Evolutionary conservation across 176 grass and related monocot genomes (phyloP).

Genomic region (Oryza brachyantha): DNA sequence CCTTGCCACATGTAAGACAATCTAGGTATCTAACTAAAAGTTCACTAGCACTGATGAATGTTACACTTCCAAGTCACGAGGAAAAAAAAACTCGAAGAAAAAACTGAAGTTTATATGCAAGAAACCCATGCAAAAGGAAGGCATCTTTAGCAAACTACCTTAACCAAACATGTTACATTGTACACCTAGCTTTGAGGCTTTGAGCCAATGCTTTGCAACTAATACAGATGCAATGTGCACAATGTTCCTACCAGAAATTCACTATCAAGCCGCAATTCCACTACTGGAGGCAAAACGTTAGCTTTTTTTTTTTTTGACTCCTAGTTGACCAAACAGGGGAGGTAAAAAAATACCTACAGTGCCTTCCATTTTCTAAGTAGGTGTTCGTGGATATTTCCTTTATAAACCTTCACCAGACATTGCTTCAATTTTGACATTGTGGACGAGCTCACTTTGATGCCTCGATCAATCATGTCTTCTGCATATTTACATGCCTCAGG

Average conservation of each 20-base stretch:
- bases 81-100: neutral
- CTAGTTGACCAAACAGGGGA: slow-evolving; percentile 1
- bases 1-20: neutral
- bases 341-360: slow-evolving; percentile 28
- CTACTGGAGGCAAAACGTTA: neutral
- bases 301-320: neutral
- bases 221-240: neutral
- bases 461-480: slow-evolving; percentile 79
- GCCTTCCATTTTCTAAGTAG: slow-evolving; percentile 80
- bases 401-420: slow-evolving; percentile 54
- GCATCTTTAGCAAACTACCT: slow-evolving; percentile 3
- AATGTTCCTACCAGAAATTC: slow-evolving; percentile 1
- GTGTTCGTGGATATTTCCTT: slow-evolving; percentile 55
- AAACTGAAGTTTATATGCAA: neutral
- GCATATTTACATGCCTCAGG: slow-evolving; percentile 95
- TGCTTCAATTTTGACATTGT: slow-evolving; percentile 73
- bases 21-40: neutral
- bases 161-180: slow-evolving; percentile 13
- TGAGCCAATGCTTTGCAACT: neutral
- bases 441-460: slow-evolving; percentile 67
- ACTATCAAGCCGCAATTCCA: neutral
- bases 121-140: neutral
- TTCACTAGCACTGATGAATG: neutral
- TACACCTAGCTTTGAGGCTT: slow-evolving; percentile 1
- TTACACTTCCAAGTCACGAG: neutral